These are phyloP conservation scores for Neurospora pannonica DNA, from an alignment of 495 filamentous ascomycete genomes.

Conservation along the genomic window DNA sequence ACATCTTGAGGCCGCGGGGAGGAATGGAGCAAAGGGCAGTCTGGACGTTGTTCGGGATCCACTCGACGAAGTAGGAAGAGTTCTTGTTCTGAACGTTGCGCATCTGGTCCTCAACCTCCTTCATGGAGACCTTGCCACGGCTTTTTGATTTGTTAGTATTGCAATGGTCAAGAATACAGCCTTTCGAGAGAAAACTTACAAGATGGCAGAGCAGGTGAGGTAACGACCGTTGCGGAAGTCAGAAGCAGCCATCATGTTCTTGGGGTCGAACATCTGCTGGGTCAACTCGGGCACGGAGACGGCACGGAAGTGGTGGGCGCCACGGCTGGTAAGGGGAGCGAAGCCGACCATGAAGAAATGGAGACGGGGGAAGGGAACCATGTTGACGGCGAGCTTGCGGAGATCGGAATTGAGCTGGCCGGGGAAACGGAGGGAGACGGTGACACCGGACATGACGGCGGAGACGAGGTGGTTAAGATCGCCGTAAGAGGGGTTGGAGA, in stretches of 20 bases:
- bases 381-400: slow-evolving; percentile 99
- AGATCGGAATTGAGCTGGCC: slow-evolving; percentile 99
- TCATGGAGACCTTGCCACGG: slow-evolving; percentile 99
- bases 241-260: slow-evolving; percentile 99
- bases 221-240: slow-evolving; percentile 99
- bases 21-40: slow-evolving; percentile 99
- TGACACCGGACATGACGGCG: slow-evolving; percentile 99
- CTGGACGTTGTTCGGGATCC: slow-evolving; percentile 99
- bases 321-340: slow-evolving; percentile 94
- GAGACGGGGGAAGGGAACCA: slow-evolving; percentile 99
- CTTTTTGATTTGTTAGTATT: slow-evolving; percentile 36
- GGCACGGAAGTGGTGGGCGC: slow-evolving; percentile 90
- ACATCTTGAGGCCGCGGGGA: slow-evolving; percentile 97
- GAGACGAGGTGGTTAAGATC: slow-evolving; percentile 99
- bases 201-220: slow-evolving; percentile 99
- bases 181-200: too few species aligned
- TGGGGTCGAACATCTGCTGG: slow-evolving; percentile 99
- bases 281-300: slow-evolving; percentile 97
- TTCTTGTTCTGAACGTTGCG: slow-evolving; percentile 99
- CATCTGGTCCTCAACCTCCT: slow-evolving; percentile 99
- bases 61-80: slow-evolving; percentile 99
- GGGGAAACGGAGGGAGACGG: slow-evolving; percentile 97
- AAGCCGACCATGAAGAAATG: slow-evolving; percentile 99
- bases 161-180: too few species aligned
- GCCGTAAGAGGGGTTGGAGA: slow-evolving; percentile 95